phyloP scores from a whole-genome alignment of 805 yeast genomes.

The Wickerhamomyces kurtzmanii region DNA sequence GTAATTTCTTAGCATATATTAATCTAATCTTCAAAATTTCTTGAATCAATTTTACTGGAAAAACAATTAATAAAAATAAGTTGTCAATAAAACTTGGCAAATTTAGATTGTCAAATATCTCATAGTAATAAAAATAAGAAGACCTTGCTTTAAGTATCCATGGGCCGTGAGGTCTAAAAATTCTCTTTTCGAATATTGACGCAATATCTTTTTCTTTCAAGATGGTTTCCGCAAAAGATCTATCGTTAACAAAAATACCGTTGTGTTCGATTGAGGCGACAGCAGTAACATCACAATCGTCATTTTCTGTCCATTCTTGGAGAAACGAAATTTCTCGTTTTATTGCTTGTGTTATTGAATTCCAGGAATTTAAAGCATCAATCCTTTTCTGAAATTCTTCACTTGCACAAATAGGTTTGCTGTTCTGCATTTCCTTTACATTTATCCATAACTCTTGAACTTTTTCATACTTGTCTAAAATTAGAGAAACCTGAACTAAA shows the following conservation, averaged over 20 bases:
- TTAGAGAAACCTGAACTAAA: slow-evolving; percentile 37
- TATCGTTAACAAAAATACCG: slow-evolving; percentile 46
- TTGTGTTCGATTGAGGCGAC: slow-evolving; percentile 23
- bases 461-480: slow-evolving; percentile 53
- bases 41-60: slow-evolving; percentile 73
- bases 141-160: slow-evolving; percentile 75
- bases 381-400: slow-evolving; percentile 55
- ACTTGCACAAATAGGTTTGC: slow-evolving; percentile 61
- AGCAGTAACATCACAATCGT: slow-evolving; percentile 60
- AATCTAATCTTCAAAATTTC: slow-evolving; percentile 71
- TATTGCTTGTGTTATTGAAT: slow-evolving; percentile 61
- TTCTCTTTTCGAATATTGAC: slow-evolving; percentile 57
- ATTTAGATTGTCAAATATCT: slow-evolving; percentile 54
- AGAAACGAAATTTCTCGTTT: slow-evolving; percentile 50
- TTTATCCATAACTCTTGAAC: slow-evolving; percentile 77
- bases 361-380: slow-evolving; percentile 81
- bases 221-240: slow-evolving; percentile 73
- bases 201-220: slow-evolving; percentile 74
- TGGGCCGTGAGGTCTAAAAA: slow-evolving; percentile 63
- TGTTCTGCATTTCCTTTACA: slow-evolving; percentile 64
- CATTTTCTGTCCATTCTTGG: slow-evolving; percentile 77
- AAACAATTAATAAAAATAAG: slow-evolving; percentile 54
- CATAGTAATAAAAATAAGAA: slow-evolving; percentile 54
- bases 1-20: slow-evolving; percentile 65
- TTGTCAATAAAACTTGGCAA: slow-evolving; percentile 65